Conservation (phyloP, 2,329 filamentous ascomycete species). For the Chaetomium strumarium region DNA sequence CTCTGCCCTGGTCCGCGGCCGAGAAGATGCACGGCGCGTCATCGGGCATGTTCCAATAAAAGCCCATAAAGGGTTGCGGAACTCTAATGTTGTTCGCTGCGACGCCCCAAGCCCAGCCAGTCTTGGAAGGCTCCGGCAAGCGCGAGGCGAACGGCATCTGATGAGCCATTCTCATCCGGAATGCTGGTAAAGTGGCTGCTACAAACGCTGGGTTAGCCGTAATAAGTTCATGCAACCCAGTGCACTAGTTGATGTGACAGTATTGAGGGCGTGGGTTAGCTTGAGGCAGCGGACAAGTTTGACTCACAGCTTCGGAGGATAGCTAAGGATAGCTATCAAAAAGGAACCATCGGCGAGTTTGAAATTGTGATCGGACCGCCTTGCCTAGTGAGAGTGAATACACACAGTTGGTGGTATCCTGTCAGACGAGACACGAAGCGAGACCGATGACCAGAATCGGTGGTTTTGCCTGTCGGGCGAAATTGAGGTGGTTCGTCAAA, state of each 20-base stretch:
- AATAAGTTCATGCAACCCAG: neutral
- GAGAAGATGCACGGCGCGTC: slow-evolving; percentile 24
- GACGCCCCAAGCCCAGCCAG: neutral
- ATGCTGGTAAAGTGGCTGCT: neutral
- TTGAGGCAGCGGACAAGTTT: too few relatives aligned
- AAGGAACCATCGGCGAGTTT: neutral
- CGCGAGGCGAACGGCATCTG: neutral
- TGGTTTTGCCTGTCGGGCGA: neutral
- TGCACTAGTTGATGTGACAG: too few relatives aligned
- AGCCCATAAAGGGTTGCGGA: slow-evolving; percentile 24
- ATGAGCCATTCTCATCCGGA: neutral
- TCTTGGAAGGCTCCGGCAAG: neutral
- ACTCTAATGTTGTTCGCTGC: neutral
- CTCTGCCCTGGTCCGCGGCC: neutral
- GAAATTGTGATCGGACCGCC: neutral
- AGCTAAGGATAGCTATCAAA: neutral
- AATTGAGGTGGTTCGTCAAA: neutral
- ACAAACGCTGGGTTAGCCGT: neutral
- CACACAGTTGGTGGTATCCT: too few relatives aligned
- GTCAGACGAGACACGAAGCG: too few relatives aligned
- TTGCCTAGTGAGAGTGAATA: neutral
- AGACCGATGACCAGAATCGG: too few relatives aligned
- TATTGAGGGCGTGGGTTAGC: too few relatives aligned
- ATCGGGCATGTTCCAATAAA: slow-evolving; percentile 33
- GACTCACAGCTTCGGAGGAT: neutral